Conservation (phyloP, 108 stramenopile species). For the Pseudonitzschia delicatissima region DNA sequence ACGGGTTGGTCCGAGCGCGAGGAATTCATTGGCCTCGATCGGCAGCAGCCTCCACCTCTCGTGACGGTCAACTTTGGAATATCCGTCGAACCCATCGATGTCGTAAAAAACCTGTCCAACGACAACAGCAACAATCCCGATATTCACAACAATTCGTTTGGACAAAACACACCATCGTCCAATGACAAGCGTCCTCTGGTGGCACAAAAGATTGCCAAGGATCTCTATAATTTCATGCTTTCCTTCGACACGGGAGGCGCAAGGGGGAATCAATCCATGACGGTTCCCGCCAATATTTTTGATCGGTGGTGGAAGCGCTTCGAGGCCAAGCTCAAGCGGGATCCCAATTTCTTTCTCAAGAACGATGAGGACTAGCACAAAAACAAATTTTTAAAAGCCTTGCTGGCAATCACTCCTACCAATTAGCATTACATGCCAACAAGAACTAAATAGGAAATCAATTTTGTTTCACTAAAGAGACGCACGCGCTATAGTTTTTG, state of each 20-base stretch:
- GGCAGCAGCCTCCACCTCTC: slow-evolving; percentile 32
- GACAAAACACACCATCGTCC: background rate
- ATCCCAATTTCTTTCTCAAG: slow-evolving; percentile 85
- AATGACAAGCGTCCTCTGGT: slow-evolving; percentile 50
- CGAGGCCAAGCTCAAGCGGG: slow-evolving; percentile 57
- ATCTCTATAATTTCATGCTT: slow-evolving; percentile 78
- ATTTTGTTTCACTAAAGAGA: background rate
- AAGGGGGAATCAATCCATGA: slow-evolving; percentile 47
- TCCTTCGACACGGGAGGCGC: slow-evolving; percentile 61
- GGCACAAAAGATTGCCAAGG: slow-evolving; percentile 80
- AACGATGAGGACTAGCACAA: slow-evolving; percentile 6
- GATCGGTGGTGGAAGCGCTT: slow-evolving; percentile 84
- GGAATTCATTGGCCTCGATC: slow-evolving; percentile 35
- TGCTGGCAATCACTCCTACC: background rate
- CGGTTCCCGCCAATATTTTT: slow-evolving; percentile 82
- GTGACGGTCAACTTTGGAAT: slow-evolving; percentile 64
- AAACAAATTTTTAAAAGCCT: background rate
- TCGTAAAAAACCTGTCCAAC: slow-evolving; percentile 45
- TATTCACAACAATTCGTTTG: background rate
- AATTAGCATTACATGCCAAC: background rate
- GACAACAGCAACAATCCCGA: background rate
- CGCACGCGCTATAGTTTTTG: too few relatives aligned
- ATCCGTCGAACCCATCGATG: slow-evolving; percentile 69
- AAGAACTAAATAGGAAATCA: background rate
- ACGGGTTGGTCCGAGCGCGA: slow-evolving; percentile 79